A percentile compares a stretch with the other conserved stretches of the same genome.
These are phyloP conservation scores for Solanum tarapatanum DNA, from an alignment of 257 asterid species.

Conservation along the genomic window DNA sequence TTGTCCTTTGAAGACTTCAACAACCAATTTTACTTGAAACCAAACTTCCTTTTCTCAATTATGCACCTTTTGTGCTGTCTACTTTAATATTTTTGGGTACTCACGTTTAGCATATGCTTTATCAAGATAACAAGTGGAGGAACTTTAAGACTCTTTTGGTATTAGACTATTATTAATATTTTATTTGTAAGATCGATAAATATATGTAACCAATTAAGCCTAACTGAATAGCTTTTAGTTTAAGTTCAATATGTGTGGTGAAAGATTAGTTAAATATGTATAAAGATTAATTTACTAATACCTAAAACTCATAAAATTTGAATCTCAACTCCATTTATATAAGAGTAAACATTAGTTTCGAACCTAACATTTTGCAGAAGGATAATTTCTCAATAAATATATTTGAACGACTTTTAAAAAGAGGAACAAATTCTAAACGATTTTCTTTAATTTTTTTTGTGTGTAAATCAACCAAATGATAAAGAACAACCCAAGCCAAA, in stretches of 20 bases:
- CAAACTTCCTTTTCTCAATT: not conserved
- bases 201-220: not conserved
- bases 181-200: not conserved
- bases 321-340: not conserved
- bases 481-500: too few species aligned
- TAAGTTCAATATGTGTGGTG: not conserved
- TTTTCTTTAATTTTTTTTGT: too few species aligned
- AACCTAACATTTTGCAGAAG: not conserved
- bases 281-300: not conserved
- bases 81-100: conserved; percentile 35
- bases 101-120: conserved; percentile 14
- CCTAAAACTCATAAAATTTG: not conserved
- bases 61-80: not conserved
- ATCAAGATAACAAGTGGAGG: not conserved
- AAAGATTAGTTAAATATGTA: not conserved
- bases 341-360: not conserved
- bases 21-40: not conserved
- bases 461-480: not conserved
- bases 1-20: not conserved
- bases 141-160: not conserved
- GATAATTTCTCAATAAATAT: not conserved
- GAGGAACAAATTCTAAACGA: not conserved
- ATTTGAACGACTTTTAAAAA: not conserved
- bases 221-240: not conserved
- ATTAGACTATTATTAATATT: not conserved